These are phyloP conservation scores for Vachellia pachyceras DNA, from an alignment of 306 rosid species.

Conservation along the genomic window DNA sequence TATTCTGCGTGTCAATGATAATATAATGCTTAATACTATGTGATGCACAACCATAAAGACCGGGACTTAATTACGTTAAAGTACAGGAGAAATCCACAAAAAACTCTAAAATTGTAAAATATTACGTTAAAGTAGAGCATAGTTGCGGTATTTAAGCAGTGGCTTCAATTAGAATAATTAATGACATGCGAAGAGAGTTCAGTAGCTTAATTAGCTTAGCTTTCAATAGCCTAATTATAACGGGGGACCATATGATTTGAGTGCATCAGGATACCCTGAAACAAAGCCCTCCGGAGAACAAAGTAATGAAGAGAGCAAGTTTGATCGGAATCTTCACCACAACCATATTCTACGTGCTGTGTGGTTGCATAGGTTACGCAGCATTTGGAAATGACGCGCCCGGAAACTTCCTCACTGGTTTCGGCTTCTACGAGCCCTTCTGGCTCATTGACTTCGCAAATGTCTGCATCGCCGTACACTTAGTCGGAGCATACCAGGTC, in stretches of 20 bases:
- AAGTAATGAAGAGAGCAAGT: conserved; percentile 84
- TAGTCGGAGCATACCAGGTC: conserved; percentile 94
- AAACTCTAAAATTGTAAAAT: background rate
- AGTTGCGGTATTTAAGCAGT: background rate
- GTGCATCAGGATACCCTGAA: conserved; percentile 82
- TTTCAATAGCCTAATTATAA: conserved; percentile 2
- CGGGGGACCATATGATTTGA: background rate
- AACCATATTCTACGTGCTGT: conserved; percentile 76
- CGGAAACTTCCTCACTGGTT: conserved; percentile 97
- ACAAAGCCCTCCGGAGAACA: conserved; percentile 87
- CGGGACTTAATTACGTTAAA: background rate
- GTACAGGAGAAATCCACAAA: background rate
- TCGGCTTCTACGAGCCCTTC: conserved; percentile 97
- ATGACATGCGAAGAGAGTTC: background rate
- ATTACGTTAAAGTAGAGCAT: background rate
- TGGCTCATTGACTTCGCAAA: conserved; percentile 95
- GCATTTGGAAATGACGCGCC: conserved; percentile 95
- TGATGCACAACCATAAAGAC: background rate
- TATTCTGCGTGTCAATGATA: background rate
- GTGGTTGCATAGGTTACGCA: conserved; percentile 90
- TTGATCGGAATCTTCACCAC: conserved; percentile 80
- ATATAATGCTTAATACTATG: background rate
- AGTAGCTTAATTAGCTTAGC: background rate
- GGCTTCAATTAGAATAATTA: background rate
- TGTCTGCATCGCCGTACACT: conserved; percentile 82